These are phyloP conservation scores for Ophiobolus disseminans DNA, from an alignment of 2,329 filamentous ascomycete genomes.

Conservation along the genomic window DNA sequence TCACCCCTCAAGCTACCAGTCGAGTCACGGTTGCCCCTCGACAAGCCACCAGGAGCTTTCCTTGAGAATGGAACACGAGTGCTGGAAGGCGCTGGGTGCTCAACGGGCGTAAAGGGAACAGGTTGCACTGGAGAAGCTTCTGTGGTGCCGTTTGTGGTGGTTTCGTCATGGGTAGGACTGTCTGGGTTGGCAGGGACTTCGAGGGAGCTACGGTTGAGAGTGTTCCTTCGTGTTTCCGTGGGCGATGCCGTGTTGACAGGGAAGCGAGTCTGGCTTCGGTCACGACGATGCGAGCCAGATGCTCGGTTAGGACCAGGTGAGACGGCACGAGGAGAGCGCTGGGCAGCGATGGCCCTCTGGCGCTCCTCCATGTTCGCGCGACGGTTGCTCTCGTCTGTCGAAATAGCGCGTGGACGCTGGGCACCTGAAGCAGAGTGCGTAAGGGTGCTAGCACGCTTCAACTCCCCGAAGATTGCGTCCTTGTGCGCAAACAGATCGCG, in stretches of 20 bases:
- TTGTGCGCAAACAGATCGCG: constrained; percentile 94
- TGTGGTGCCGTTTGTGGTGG: constrained; percentile 50
- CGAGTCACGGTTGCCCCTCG: constrained; percentile 48
- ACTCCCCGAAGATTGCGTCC: constrained; percentile 90
- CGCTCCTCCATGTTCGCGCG: constrained; percentile 94
- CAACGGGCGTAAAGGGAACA: constrained; percentile 19
- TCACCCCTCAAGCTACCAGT: constrained; percentile 54
- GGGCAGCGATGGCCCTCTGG: constrained; percentile 76
- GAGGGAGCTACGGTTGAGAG: constrained; percentile 70
- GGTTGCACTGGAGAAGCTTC: constrained; percentile 21
- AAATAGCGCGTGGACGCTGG: constrained; percentile 81
- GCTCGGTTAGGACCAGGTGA: constrained; percentile 69
- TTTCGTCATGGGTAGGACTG: constrained; percentile 45
- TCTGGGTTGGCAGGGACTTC: constrained; percentile 76
- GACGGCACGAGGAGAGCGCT: constrained; percentile 69
- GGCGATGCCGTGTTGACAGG: constrained; percentile 70
- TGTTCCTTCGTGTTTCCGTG: constrained; percentile 60
- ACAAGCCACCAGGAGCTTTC: constrained; percentile 45
- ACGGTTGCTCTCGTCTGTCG: constrained; percentile 93
- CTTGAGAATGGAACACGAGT: constrained; percentile 45
- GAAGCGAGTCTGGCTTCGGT: constrained; percentile 83
- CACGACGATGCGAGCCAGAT: constrained; percentile 63
- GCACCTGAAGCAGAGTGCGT: constrained; percentile 64
- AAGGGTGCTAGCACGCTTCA: constrained; percentile 85
- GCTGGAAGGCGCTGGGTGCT: constrained; percentile 43